A percentile compares a stretch with the other conserved stretches of the same genome.
These are phyloP conservation scores for Canavalia gladiata DNA, from an alignment of 306 rosid genomes.

Conservation along the genomic window DNA sequence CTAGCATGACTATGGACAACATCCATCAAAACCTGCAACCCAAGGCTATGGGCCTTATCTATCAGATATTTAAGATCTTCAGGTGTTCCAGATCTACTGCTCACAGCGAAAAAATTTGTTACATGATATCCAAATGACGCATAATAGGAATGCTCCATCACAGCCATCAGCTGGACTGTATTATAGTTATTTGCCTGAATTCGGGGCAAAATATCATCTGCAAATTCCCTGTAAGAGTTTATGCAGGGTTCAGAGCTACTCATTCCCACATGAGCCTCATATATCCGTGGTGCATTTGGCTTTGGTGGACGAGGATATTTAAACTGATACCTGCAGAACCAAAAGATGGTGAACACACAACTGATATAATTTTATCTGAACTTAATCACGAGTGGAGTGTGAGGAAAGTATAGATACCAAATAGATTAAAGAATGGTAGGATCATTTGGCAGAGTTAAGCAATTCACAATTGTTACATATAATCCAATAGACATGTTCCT, in stretches of 20 bases:
- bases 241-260: conserved; percentile 89
- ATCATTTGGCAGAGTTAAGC: conserved; percentile 2
- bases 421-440: conserved; percentile 28
- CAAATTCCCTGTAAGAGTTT: conserved; percentile 91
- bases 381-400: conserved; percentile 17
- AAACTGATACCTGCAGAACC: conserved; percentile 75
- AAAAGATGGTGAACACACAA: conserved; percentile 38
- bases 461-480: conserved; percentile 21
- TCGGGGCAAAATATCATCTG: conserved; percentile 90
- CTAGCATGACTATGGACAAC: conserved; percentile 97
- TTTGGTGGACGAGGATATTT: conserved; percentile 77
- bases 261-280: conserved; percentile 99
- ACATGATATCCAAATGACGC: conserved; percentile 98
- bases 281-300: conserved; percentile 82
- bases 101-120: conserved; percentile 90
- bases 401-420: conserved; percentile 16
- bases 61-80: conserved; percentile 95
- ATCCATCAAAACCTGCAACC: conserved; percentile 90
- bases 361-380: conserved; percentile 24
- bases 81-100: conserved; percentile 97
- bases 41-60: conserved; percentile 94
- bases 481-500: conserved; percentile 28
- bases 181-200: conserved; percentile 84
- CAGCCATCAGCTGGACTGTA: conserved; percentile 97
- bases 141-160: conserved; percentile 98